Base-by-base conservation (phyloP, 169 alveolate genomes). In the Fabrea salina region DNA sequence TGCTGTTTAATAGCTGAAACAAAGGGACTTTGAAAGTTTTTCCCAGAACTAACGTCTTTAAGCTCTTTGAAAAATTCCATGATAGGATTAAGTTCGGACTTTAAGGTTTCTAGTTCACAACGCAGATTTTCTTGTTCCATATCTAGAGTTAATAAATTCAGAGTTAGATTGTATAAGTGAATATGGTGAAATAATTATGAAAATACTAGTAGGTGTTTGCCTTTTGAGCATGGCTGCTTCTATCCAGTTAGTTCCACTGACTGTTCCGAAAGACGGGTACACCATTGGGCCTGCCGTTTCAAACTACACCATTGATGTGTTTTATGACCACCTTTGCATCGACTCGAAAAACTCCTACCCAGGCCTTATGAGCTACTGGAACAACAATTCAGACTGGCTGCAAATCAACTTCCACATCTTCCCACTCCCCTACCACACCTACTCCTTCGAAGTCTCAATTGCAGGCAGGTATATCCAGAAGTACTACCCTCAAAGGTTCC, bases 401-500 rank as follows among this genome's bases (percentile, higher is more conserved):
- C 37, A 40, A 3, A 19, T 66, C 22, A 35, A 19, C 27, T 22
- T 66, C 76, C 76, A 66, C 76, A 39, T 66, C 19, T 41, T 37
- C 32, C 76, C 76, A 37, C 76, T 66, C 4, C 76, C 76, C 19
- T 66, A 66, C n/a, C 76, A 66, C 35, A 22, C n/a, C 25, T 35
- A 19, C 19, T 25, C 76, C 25, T 66, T 39, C 35, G 19, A 22
- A 32, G 61, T 66, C 19, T 30, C 43, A 0, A 37, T 19, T 22
- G 58, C 56, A 37, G 76, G 76, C n/a, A 35, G 56, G 54, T 66
- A 32, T 35, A 66, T 66, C 57, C 56, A 66, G 41, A 6, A 22
- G 19, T 37, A 66, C 30, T 66, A 64, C 57, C 50, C 75, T 13
- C 27, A 19, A 33, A 33, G 41, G 54, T 64, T 64, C 54, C 35